Conservation (phyloP, 2,329 filamentous ascomycete genomes). For the Sporothrix pallida region DNA sequence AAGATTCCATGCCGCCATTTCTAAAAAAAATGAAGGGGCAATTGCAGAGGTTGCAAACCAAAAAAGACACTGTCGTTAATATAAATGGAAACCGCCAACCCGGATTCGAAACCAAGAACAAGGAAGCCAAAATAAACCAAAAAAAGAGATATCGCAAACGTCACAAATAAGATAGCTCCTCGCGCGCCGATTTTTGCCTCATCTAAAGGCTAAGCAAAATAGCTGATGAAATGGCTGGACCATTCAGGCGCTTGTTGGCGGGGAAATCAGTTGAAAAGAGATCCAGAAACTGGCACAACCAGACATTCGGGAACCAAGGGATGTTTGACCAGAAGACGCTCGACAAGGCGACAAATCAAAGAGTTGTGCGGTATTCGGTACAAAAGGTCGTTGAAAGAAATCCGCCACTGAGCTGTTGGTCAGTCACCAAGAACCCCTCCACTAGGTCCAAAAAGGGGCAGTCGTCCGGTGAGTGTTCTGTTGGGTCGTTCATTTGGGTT, state of each 20-base stretch:
- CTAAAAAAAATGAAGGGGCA: neutral
- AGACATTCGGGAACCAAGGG: neutral
- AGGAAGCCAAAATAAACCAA: neutral
- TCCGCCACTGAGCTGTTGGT: neutral
- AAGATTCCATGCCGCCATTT: conserved; percentile 21
- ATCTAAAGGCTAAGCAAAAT: neutral
- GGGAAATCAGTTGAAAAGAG: neutral
- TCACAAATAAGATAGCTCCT: neutral
- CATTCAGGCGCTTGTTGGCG: neutral
- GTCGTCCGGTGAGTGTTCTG: neutral
- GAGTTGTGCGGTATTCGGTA: too few species aligned
- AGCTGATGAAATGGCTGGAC: neutral
- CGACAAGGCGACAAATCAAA: neutral
- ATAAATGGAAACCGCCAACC: neutral
- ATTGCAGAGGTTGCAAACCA: neutral
- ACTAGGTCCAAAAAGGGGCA: neutral
- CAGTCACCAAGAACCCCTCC: neutral
- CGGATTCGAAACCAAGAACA: neutral
- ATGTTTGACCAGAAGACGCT: neutral
- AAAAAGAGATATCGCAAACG: conserved; percentile 12
- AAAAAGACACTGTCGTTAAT: neutral
- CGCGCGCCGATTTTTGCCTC: neutral
- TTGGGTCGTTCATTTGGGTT: neutral
- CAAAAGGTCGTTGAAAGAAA: neutral
- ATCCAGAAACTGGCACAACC: neutral